Evolutionary conservation across 306 rosid genomes (phyloP), one percentile per base, ranked within the genome.

Genomic region (Clitoria ternatea): DNA sequence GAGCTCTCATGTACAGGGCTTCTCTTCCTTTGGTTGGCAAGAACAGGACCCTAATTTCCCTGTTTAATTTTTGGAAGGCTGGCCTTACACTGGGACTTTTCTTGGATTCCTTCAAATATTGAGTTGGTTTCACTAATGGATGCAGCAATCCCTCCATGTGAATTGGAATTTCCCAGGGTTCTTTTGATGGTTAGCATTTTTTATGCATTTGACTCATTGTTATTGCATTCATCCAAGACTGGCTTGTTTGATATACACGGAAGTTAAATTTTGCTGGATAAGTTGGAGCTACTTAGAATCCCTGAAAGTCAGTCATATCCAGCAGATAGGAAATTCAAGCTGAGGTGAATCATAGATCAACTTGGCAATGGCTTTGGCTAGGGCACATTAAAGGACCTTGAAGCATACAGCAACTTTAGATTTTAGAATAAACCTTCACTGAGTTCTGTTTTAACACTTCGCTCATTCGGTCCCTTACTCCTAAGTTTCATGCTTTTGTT

Each of bases 41-140:
- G 76, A 59, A 76, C 44, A 85, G 73, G 80, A 74, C 77, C 76
- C 40, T 93, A 22, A 82, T 90, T 68, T 82, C 92, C 70, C 74
- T 90, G 80, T 85, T 90, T 78, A 93, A 93, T 83, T 93, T 84
- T 77, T 90, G 98, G 98, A 93, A 93, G 76, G 88, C 97, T 55
- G 98, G 98, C 64, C 97, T 93, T 62, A 84, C 92, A 2, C 48
- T 93, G 33, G 97, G 98, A 66, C 98, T 93, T 73, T 90, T 93
- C 92, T 84, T 93, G 88, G 98, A 93, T 87, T 93, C 98, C 9
- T 90, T 93, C 69, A 90, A 93, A 55, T 93, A 84, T 66, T 83
- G 85, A 79, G 73, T 79, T 78, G 75, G 74, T 39, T 79, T 74
- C 53, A 36, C 11, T 66, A 52, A 12, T 54, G 42, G 63, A 45